phyloP scores from a whole-genome alignment of 306 rosid genomes.

The Cicer pinnatifidum region DNA sequence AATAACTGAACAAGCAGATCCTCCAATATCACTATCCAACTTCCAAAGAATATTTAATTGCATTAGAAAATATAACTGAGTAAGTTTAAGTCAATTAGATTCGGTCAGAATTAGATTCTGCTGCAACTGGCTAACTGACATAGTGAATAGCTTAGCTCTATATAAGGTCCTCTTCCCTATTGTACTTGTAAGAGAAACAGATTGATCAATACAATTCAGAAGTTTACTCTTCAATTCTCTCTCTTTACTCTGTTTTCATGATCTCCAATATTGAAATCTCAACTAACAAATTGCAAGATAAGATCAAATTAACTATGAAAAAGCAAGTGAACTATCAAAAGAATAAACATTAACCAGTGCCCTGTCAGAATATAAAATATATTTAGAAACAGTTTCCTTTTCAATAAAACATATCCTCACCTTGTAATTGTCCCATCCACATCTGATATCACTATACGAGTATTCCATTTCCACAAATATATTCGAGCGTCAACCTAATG shows the following conservation, averaged over 20 bases:
- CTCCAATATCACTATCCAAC: not conserved
- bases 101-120: too few relatives aligned
- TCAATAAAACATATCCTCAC: slow-evolving; percentile 52
- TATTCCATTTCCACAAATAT: slow-evolving; percentile 94
- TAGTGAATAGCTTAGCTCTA: too few relatives aligned
- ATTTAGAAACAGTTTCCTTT: slow-evolving; percentile 29
- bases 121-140: too few relatives aligned
- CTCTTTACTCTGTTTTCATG: not conserved
- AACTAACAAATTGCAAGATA: slow-evolving; percentile 3
- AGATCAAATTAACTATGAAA: slow-evolving; percentile 32
- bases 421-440: slow-evolving; percentile 98
- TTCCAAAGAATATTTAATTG: not conserved
- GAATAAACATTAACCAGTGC: not conserved
- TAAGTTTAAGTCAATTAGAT: too few relatives aligned
- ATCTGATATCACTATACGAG: slow-evolving; percentile 90
- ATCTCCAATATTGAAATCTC: not conserved
- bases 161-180: too few relatives aligned
- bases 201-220: too few relatives aligned
- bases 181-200: too few relatives aligned
- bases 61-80: too few relatives aligned
- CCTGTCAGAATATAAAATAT: slow-evolving; percentile 12
- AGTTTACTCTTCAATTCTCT: too few relatives aligned
- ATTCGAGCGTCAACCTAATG: slow-evolving; percentile 82
- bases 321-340: slow-evolving; percentile 16
- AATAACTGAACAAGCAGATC: too few relatives aligned